Conservation (phyloP, 108 stramenopile species). For the Cyclostephanos tholiformis region DNA sequence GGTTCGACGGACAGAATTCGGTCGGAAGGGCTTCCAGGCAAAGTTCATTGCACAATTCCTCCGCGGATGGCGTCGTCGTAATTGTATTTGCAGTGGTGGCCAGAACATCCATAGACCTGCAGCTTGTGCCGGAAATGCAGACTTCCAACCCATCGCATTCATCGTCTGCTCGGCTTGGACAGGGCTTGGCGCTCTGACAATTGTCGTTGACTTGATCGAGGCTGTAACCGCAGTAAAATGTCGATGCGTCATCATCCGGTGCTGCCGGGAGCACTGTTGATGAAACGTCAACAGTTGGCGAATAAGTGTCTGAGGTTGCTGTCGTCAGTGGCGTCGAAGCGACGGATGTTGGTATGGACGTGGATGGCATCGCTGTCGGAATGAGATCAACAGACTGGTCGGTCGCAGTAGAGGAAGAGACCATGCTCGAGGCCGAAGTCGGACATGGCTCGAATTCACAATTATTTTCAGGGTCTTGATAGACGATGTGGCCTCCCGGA, state of each 20-base stretch:
- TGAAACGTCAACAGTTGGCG: not conserved
- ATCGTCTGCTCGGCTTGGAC: not conserved
- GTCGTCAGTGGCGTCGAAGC: not conserved
- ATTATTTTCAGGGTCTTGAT: slow-evolving; percentile 41
- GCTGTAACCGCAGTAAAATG: not conserved
- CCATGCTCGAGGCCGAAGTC: slow-evolving; percentile 1
- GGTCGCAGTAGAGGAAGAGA: not conserved
- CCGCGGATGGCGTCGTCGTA: slow-evolving; percentile 2
- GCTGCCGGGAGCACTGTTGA: not conserved
- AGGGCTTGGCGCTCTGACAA: not conserved
- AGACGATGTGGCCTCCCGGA: slow-evolving; percentile 28
- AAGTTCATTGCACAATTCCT: slow-evolving; percentile 28
- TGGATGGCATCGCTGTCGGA: not conserved
- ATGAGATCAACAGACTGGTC: not conserved
- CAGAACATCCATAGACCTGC: not conserved
- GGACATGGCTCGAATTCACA: slow-evolving; percentile 48
- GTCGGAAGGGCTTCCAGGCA: slow-evolving; percentile 33
- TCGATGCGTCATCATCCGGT: not conserved
- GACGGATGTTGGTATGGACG: not conserved
- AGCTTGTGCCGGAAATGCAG: slow-evolving; percentile 14
- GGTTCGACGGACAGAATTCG: slow-evolving; percentile 30
- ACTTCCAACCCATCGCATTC: not conserved
- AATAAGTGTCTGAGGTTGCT: no score
- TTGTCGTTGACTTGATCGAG: slow-evolving; percentile 6
- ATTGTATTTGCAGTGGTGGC: not conserved